phyloP scores from a whole-genome alignment of 768 basidiomycete species.

The Kwoniella sp. region DNA sequence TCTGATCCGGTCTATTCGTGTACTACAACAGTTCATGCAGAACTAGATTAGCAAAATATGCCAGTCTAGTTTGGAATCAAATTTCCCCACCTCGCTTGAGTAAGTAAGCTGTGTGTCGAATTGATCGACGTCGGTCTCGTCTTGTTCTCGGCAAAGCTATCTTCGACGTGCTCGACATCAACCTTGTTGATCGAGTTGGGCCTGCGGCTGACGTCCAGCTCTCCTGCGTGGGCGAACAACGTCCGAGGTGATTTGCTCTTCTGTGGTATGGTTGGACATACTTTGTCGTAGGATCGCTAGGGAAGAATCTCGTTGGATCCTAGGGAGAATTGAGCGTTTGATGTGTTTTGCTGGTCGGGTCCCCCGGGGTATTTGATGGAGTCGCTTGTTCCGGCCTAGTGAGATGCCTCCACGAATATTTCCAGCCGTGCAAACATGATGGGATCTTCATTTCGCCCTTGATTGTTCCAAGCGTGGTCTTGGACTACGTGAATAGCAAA shows the following conservation, averaged over 20 bases:
- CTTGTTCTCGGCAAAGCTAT: background rate
- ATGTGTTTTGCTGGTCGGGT: too few relatives aligned
- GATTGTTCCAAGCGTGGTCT: too few relatives aligned
- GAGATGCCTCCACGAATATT: too few relatives aligned
- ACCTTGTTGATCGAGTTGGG: constrained; percentile 4
- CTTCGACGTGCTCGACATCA: constrained; percentile 7
- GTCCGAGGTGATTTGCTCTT: background rate
- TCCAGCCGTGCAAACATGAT: too few relatives aligned
- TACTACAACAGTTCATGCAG: constrained; percentile 29
- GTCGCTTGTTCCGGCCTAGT: too few relatives aligned
- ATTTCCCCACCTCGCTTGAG: constrained; percentile 7
- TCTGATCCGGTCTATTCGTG: constrained; percentile 31
- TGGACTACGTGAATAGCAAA: too few relatives aligned
- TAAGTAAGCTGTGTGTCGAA: constrained; percentile 9
- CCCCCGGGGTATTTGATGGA: too few relatives aligned
- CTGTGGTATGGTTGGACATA: constrained; percentile 8
- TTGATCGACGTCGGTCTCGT: constrained; percentile 6
- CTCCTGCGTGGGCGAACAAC: background rate
- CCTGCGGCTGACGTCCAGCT: background rate
- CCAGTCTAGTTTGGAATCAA: constrained; percentile 24
- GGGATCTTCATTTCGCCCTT: too few relatives aligned
- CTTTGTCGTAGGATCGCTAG: background rate
- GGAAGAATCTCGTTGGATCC: too few relatives aligned
- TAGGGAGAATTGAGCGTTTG: too few relatives aligned
- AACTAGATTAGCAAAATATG: constrained; percentile 20